Conservation (phyloP, 2,329 filamentous ascomycete genomes). For the Phialophora verrucosa region DNA sequence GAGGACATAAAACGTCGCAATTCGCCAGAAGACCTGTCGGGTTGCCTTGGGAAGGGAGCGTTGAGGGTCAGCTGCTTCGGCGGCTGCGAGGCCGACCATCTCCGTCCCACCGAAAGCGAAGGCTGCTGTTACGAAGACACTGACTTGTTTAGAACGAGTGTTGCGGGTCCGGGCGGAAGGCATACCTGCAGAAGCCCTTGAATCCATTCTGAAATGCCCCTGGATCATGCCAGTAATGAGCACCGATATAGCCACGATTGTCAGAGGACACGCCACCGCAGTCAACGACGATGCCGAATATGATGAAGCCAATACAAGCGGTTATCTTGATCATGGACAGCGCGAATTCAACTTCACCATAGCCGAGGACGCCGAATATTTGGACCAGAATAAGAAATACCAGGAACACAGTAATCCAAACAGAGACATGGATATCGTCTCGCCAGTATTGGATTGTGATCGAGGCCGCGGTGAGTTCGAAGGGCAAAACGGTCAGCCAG, state of each 20-base stretch:
- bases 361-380: constrained; percentile 61
- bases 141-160: constrained; percentile 42
- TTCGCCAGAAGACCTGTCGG: constrained; percentile 92
- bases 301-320: constrained; percentile 68
- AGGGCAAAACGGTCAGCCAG: constrained; percentile 63
- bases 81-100: constrained; percentile 65
- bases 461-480: constrained; percentile 57
- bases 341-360: constrained; percentile 60
- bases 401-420: constrained; percentile 39
- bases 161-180: neutral
- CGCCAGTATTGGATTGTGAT: constrained; percentile 65
- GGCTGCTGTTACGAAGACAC: constrained; percentile 67
- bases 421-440: constrained; percentile 40
- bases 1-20: constrained; percentile 86
- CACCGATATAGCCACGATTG: constrained; percentile 33
- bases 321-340: constrained; percentile 63
- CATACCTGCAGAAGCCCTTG: constrained; percentile 6
- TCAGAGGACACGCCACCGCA: constrained; percentile 65
- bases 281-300: constrained; percentile 84
- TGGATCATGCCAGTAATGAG: constrained; percentile 43
- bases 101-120: constrained; percentile 69
- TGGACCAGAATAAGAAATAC: constrained; percentile 27
- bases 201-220: constrained; percentile 54
- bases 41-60: constrained; percentile 82
- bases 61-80: constrained; percentile 62